Conservation (phyloP, 441 rosid genomes). For the Erysimum cheiri region DNA sequence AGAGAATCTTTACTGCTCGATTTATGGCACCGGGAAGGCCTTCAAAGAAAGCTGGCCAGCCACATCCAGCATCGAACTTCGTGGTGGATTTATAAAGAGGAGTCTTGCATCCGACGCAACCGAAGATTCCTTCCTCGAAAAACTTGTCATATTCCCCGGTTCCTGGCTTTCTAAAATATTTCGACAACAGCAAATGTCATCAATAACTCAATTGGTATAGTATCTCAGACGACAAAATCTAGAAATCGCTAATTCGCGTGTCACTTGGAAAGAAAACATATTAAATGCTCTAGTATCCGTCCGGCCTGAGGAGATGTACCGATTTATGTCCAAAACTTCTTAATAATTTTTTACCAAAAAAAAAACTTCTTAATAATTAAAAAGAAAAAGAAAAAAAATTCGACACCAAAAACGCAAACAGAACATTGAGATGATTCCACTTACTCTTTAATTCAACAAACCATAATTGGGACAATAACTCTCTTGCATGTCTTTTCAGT, state of each 20-base stretch:
- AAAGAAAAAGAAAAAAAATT: too few species aligned
- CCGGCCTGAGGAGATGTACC: too few species aligned
- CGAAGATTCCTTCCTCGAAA: constrained; percentile 69
- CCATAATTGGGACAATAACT: neutral
- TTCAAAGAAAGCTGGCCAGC: constrained; percentile 96
- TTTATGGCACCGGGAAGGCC: constrained; percentile 89
- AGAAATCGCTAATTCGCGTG: too few species aligned
- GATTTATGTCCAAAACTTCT: too few species aligned
- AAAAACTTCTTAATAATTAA: too few species aligned
- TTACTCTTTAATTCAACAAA: neutral
- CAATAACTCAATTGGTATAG: too few species aligned
- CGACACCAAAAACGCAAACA: neutral
- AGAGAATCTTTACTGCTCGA: constrained; percentile 50
- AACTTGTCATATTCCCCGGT: constrained; percentile 81
- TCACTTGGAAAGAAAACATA: too few species aligned
- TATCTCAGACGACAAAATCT: too few species aligned
- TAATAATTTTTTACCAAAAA: too few species aligned
- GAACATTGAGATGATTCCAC: neutral
- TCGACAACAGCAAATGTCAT: too few species aligned
- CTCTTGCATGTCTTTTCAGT: too few species aligned
- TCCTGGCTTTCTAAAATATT: constrained; percentile 66
- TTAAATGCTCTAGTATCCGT: too few species aligned
- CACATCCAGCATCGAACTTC: constrained; percentile 85
- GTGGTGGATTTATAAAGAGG: constrained; percentile 83
- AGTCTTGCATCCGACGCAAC: constrained; percentile 83